Base-by-base conservation (phyloP, 768 basidiomycete species). In the Termitomyces sp. region DNA sequence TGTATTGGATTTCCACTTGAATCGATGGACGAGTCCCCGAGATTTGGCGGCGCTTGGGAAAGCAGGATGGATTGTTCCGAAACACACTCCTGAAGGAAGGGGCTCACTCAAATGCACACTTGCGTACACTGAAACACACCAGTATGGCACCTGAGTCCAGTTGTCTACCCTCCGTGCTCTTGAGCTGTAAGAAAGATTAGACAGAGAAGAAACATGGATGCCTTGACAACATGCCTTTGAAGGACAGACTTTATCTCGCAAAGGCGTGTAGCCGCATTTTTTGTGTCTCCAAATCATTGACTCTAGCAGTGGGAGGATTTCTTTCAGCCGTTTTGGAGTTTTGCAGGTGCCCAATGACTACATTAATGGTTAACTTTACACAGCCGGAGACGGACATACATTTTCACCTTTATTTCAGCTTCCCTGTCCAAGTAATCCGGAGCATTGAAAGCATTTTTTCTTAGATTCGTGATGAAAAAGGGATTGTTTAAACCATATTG, bases 241-340 rank as follows among this genome's bases (percentile, higher is more conserved):
- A 3, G 90, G 87, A 65, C 94, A 95, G n/a, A 77, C 68, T 28
- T 77, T 69, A 58, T 87, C 79, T 29, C 85, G 72, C 33, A 93
- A 64, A n/a, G 79, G 75, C 56, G 81, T 80, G 64, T 92, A 93
- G 15, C 80, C 79, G 62, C 88, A 91, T 63, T 83, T 87, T 0
- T 76, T 69, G 63, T 94, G 90, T 34, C 82, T 78, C 76, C 81
- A 79, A 10, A 91, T 71, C 69, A 93, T 65, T 57, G 81, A 81
- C 59, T 87, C 84, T 4, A 89, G 64, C 1, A 86, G 60, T 3
- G 69, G 66, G 1, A 93, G 65, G 7, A 78, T 70, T 0, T 75
- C 72, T 64, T 81, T 88, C 55, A 95, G 64, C 34, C 92, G 75
- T 66, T 84, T 84, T 0, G 93, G 93, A 12, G 92, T 94, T 70